Evolutionary conservation across 129 eudicot genomes (phyloP), one percentile per base, ranked within the genome.

Genomic region (Chrysanthemum seticuspe): DNA sequence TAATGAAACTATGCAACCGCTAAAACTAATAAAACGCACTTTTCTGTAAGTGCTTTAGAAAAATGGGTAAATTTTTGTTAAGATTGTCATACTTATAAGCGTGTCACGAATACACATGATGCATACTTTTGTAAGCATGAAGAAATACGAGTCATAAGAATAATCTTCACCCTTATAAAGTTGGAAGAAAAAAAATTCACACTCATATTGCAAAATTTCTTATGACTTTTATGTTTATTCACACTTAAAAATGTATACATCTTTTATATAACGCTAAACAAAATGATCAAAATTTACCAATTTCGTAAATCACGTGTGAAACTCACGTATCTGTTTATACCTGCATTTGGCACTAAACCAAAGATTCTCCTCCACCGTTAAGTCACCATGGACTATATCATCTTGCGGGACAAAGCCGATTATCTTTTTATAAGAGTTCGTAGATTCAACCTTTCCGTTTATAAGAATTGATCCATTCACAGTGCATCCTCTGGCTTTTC

Each of bases 371-470:
- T 93, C 98, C 53, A 93, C 98, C 2, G 98, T 87, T 81, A 93
- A 83, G 69, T 93, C 92, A 3, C 98, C 98, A 77, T 93, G 98
- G 57, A 93, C 98, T 14, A 93, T 83, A 81, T 93, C 98, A 81
- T 93, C 98, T 85, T 93, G 98, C 9, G 98, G 98, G 6, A 93
- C 98, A 77, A 85, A 94, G 27, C 98, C 98, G 69, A 94, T 90
- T 47, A 94, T 86, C 74, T 70, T 94, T 72, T 94, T 94, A 65
- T 90, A 94, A 1, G 97, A 94, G 34, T 76, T 83, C 81, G 90
- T 88, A 0, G 93, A 67, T 69, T 90, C 91, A 13, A 25, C n/a
- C 40, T 90, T 78, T 58, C 98, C 97, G 47, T 94, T 94, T 21
- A 94, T 90, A 29, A 87, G 91, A 79, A 94, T 94, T 23, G 76